A percentile compares a stretch with the other conserved stretches of the same genome.
These are phyloP conservation scores for Epicoccum nigrum DNA, from an alignment of 2,329 filamentous ascomycete species.

Conservation along the genomic window DNA sequence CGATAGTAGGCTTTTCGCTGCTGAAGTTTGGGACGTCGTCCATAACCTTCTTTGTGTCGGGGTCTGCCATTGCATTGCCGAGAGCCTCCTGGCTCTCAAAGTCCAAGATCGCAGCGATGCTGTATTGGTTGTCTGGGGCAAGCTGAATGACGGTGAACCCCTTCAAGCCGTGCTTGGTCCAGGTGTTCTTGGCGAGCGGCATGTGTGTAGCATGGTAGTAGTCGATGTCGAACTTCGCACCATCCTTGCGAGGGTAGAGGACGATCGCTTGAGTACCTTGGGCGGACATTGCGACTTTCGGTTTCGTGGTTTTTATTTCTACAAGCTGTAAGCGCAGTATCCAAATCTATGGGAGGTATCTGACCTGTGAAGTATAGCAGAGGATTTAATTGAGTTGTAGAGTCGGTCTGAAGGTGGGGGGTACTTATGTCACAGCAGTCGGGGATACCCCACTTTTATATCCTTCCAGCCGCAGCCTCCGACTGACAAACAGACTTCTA, in stretches of 20 bases:
- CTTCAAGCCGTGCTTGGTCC: conserved; percentile 50
- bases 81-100: conserved; percentile 36
- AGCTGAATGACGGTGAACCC: conserved; percentile 30
- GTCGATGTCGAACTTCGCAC: conserved; percentile 54
- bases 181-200: conserved; percentile 51
- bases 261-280: conserved; percentile 25
- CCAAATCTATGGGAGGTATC: background rate
- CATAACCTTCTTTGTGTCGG: conserved; percentile 43
- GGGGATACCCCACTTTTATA: conserved; percentile 20
- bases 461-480: conserved; percentile 19
- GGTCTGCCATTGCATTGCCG: conserved; percentile 25
- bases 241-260: conserved; percentile 52
- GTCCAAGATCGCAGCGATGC: conserved; percentile 21
- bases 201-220: conserved; percentile 59
- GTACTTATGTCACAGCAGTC: conserved; percentile 16
- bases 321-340: background rate
- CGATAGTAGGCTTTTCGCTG: conserved; percentile 42
- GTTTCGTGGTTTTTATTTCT: background rate
- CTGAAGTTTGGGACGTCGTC: conserved; percentile 46
- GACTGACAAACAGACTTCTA: background rate
- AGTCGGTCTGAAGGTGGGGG: conserved; percentile 1
- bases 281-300: conserved; percentile 22
- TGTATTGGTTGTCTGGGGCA: conserved; percentile 31
- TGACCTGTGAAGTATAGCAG: background rate
- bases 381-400: background rate